Base-by-base conservation (phyloP, 257 asterid species). In the Nicotiana undulata region DNA sequence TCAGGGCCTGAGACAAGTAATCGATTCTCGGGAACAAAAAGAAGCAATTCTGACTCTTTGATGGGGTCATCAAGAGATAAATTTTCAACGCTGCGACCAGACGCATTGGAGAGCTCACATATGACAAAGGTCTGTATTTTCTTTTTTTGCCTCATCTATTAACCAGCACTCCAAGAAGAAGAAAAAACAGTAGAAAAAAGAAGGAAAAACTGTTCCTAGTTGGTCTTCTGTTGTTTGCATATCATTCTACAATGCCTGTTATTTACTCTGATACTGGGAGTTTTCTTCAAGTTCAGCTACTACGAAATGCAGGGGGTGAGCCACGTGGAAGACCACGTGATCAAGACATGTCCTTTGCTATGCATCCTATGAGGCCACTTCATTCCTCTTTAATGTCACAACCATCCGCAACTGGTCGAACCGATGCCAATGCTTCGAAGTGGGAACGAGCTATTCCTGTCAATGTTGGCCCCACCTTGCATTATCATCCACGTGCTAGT, bases 41-140 rank as follows among this genome's bases (percentile, higher is more conserved):
- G 98, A 82, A 91, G 97, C 86, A 92, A 88, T 88, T 91, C 97
- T 0, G 97, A 92, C 83, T 90, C 95, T 44, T 86, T 89, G 59
- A 83, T 90, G 88, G 87, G 87, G 84, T 90, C 93, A 46, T 85
- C 93, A 58, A 90, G 91, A 65, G 98, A 94, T 60, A 87, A 84
- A 80, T 86, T 89, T 79, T 94, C 85, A 9, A 88, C 84, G 37
- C 86, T 89, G 72, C 89, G 83, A 80, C 79, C 86, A 3, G 97
- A 92, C 44, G 87, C 94, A 34, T 91, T 85, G 58, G 98, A 90
- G 75, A 87, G 88, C 86, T 93, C 91, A 3, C 91, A 90, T 88
- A 85, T 93, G 80, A 86, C 88, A 79, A 93, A 94, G 95, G 98
- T 93, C 9, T 53, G 44, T 53, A 80, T 76, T 63, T 40, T 80